Percentiles rank a stretch among this genome's conserved stretches.
phyloP scores from a whole-genome alignment of 176 grass and related monocot species.

The Rhynchospora breviuscula region DNA sequence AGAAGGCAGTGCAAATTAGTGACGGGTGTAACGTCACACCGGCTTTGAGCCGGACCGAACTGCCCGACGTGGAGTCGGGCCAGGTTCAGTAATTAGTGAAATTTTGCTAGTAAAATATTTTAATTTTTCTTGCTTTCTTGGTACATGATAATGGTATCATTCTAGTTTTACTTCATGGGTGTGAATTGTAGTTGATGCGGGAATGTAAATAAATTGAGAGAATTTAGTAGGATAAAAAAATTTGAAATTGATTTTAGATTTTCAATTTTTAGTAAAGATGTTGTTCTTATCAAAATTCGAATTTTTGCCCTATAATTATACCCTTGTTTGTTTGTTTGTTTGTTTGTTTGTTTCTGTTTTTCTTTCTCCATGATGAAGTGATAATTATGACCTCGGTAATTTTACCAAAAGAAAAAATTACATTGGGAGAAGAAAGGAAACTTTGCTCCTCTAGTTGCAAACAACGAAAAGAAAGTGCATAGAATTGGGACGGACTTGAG shows the following conservation, averaged over 20 bases:
- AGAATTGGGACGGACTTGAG: not conserved
- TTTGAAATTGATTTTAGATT: not conserved
- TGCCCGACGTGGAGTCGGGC: not conserved
- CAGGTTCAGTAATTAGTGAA: constrained; percentile 9
- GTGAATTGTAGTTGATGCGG: constrained; percentile 13
- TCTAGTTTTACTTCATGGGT: not conserved
- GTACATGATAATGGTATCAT: not conserved
- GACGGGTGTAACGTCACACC: not conserved
- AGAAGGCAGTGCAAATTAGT: constrained; percentile 1
- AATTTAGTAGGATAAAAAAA: not conserved
- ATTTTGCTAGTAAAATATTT: not conserved
- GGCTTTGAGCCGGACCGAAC: not conserved
- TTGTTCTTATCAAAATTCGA: not conserved
- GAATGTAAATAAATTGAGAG: constrained; percentile 19
- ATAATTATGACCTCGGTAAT: not conserved
- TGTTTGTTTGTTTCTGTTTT: not conserved
- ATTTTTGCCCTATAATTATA: not conserved
- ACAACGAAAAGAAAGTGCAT: not conserved
- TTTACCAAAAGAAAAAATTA: not conserved
- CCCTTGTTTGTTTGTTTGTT: not conserved
- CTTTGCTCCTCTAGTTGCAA: not conserved
- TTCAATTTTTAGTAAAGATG: not conserved
- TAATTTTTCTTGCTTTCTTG: not conserved
- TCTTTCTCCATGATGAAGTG: not conserved
- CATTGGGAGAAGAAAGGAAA: not conserved